Percentiles rank a stretch among this genome's conserved stretches.
These are phyloP conservation scores for Ceratobasidium sp. DNA, from an alignment of 1,284 basidiomycete genomes.

Conservation along the genomic window DNA sequence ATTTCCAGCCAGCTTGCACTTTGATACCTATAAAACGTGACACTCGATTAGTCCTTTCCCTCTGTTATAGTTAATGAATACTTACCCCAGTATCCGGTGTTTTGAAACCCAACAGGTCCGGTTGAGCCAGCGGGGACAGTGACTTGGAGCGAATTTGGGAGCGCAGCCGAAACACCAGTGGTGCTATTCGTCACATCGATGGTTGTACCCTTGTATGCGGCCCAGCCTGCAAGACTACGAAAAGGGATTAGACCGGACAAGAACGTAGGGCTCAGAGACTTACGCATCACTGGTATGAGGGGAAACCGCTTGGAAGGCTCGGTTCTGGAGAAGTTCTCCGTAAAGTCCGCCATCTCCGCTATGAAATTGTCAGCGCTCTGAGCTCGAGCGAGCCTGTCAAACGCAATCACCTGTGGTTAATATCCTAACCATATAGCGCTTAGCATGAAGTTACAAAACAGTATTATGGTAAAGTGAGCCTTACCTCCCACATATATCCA, in stretches of 20 bases:
- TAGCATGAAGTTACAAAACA: not conserved
- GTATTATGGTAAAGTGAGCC: not conserved
- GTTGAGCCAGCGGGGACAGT: conserved; percentile 34
- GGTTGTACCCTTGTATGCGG: conserved; percentile 2
- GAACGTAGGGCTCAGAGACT: not conserved
- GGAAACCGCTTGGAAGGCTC: conserved; percentile 43
- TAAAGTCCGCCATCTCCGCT: conserved; percentile 50
- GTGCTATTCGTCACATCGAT: conserved; percentile 40
- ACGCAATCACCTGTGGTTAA: conserved; percentile 45
- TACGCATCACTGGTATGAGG: conserved; percentile 38
- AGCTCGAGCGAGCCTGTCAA: too few relatives aligned
- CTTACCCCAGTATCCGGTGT: conserved; percentile 49
- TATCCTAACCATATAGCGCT: conserved; percentile 33
- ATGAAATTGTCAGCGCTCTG: not conserved
- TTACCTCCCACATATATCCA: conserved; percentile 49
- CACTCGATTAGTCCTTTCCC: too few relatives aligned
- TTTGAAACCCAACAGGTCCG: conserved; percentile 41
- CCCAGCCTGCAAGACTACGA: conserved; percentile 33
- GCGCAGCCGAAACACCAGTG: conserved; percentile 32
- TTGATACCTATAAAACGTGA: conserved; percentile 75
- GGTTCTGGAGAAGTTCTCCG: conserved; percentile 48
- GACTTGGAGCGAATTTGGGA: conserved; percentile 43
- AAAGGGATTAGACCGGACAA: not conserved
- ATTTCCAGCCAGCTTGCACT: conserved; percentile 68
- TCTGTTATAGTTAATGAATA: too few relatives aligned